Evolutionary conservation across 202 grass and related monocot genomes (phyloP), one percentile per base, ranked within the genome.

Genomic region (Elaeis oleifera): DNA sequence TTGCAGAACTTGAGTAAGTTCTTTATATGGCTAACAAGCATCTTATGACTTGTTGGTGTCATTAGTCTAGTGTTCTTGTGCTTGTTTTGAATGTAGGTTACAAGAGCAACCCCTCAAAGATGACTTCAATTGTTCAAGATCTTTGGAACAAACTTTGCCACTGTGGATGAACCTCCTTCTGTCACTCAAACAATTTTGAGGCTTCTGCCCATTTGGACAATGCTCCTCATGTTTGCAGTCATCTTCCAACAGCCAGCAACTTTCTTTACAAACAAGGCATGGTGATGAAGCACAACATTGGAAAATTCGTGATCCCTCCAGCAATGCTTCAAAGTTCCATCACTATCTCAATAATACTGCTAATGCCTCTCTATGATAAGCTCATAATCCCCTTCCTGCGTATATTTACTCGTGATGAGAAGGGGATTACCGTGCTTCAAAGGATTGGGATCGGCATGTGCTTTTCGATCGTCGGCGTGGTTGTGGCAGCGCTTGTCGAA

Each of bases 241-340:
- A 96, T 89, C 54, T 96, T 91, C 73, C 91, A 96, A 67, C 91
- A 91, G 61, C 91, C 91, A 1, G 62, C 71, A 51, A 96, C 91
- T 9, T 91, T 96, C 84, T 96, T 91, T 74, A 96, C 87, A 3
- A 89, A 73, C 91, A 96, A 72, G 91, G 92, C 7, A 83, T 69
- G 79, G 61, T 82, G 79, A 96, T 96, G 92, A 50, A 91, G 57
- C 92, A 81, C 72, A 68, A 16, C 17, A 19, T 96, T 3, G 76
- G 54, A 14, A 52, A 52, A 11, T 83, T 96, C 28, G 67, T 85
- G 24, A 50, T 96, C 66, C 91, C 87, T 23, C 91, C 91, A 0
- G 91, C 91, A 16, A 90, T 88, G 76, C 87, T 96, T 9, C 91
- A 96, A 58, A 90, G 91, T 63, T 18, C 81, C 4, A 85, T 96